These are phyloP conservation scores for Reticulascus tulasneorum DNA, from an alignment of 2,329 filamentous ascomycete species.

Conservation along the genomic window DNA sequence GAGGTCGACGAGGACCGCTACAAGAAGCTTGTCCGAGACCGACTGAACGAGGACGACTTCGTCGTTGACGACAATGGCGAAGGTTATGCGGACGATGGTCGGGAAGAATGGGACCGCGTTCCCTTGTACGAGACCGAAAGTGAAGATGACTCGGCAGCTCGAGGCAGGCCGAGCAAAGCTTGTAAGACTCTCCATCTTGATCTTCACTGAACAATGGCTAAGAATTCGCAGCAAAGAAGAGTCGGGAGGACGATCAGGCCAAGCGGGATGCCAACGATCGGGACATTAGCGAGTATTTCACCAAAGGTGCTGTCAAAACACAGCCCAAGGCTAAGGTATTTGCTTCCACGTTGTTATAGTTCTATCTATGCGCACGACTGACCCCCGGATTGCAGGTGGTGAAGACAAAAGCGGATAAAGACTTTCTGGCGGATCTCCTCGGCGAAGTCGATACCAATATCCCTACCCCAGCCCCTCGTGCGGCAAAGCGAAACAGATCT, in stretches of 20 bases:
- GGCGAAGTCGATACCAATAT: conserved; percentile 82
- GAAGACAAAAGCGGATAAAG: conserved; percentile 82
- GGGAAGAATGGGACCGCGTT: conserved; percentile 86
- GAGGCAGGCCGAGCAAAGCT: conserved; percentile 47
- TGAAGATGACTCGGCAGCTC: conserved; percentile 56
- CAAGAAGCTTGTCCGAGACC: conserved; percentile 87
- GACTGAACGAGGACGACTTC: conserved; percentile 92
- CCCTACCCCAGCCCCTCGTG: conserved; percentile 48
- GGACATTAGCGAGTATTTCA: conserved; percentile 94
- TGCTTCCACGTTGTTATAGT: not conserved
- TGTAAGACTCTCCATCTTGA: conserved; percentile 31
- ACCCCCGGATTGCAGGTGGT: conserved; percentile 49
- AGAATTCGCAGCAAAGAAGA: conserved; percentile 68
- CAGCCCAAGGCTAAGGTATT: conserved; percentile 78
- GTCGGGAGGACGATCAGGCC: conserved; percentile 80
- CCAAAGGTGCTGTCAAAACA: conserved; percentile 61
- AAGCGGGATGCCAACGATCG: conserved; percentile 84
- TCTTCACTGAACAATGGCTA: not conserved
- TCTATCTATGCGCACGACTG: not conserved
- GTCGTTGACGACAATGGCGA: conserved; percentile 98
- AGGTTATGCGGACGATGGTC: conserved; percentile 93
- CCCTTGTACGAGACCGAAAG: conserved; percentile 66
- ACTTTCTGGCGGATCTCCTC: conserved; percentile 80
- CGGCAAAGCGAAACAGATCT: conserved; percentile 63
- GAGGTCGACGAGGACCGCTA: conserved; percentile 96